A percentile compares a stretch with the other conserved stretches of the same genome.
Conservation (phyloP, 805 yeast genomes). For the Candida koratica region DNA sequence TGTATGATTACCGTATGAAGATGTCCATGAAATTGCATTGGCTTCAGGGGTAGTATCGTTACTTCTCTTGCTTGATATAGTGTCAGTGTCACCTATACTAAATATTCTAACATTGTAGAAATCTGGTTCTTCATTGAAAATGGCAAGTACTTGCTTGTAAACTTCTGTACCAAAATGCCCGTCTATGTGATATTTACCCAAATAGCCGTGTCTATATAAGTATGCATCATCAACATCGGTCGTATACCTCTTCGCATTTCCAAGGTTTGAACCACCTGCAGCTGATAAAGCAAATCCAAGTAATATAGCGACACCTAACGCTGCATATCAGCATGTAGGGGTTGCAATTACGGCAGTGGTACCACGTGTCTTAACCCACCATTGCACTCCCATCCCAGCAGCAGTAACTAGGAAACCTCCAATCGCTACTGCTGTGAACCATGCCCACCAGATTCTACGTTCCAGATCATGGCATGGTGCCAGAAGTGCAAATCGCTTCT, state of each 20-base stretch:
- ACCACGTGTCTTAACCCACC: neutral
- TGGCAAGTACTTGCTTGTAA: neutral
- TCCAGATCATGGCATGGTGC: neutral
- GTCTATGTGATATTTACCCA: neutral
- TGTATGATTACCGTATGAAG: neutral
- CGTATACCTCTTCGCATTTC: neutral
- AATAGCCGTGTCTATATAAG: neutral
- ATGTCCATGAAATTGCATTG: neutral
- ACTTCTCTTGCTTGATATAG: neutral
- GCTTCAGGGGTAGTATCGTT: neutral
- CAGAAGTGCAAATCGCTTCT: neutral
- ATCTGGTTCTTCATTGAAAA: neutral
- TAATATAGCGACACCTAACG: neutral
- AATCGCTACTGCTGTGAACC: neutral
- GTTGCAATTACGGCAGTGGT: neutral
- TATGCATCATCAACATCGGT: neutral
- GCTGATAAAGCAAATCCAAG: neutral
- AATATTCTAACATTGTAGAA: neutral
- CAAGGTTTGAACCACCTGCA: neutral
- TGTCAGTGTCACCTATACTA: slow-evolving; percentile 1
- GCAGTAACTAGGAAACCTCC: neutral
- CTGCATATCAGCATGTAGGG: neutral
- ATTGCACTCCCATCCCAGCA: neutral
- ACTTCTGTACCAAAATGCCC: neutral
- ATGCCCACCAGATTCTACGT: neutral